These are phyloP conservation scores for Cryomyces antarcticus DNA, from an alignment of 495 filamentous ascomycete genomes.

Conservation along the genomic window DNA sequence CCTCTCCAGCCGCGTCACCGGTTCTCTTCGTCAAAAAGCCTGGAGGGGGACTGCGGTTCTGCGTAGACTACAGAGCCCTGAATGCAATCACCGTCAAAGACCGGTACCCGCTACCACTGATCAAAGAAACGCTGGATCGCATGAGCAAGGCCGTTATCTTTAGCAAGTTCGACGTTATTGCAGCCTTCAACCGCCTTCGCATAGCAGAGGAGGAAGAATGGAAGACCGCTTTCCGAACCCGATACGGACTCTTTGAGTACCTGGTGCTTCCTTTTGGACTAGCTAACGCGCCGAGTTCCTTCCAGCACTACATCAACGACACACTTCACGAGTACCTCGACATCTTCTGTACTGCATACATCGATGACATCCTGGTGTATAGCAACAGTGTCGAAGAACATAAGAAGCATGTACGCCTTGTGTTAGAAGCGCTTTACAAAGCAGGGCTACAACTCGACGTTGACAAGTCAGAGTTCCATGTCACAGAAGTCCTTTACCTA, in stretches of 20 bases:
- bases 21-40: slow-evolving; percentile 9
- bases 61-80: slow-evolving; percentile 12
- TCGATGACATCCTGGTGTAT: slow-evolving; percentile 18
- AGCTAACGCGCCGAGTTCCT: slow-evolving; percentile 9
- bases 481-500: slow-evolving; percentile 9
- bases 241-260: slow-evolving; percentile 14
- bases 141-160: slow-evolving; percentile 6
- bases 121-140: slow-evolving; percentile 7
- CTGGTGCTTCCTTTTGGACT: slow-evolving; percentile 12
- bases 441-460: slow-evolving; percentile 9
- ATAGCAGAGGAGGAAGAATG: slow-evolving; percentile 15
- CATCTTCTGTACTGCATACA: slow-evolving; percentile 13
- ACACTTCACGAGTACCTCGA: slow-evolving; percentile 10
- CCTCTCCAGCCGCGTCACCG: slow-evolving; percentile 2
- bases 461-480: slow-evolving; percentile 14
- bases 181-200: slow-evolving; percentile 20
- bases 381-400: neutral
- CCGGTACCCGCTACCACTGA: slow-evolving; percentile 9
- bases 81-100: slow-evolving; percentile 9
- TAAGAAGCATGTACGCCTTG: neutral
- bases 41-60: slow-evolving; percentile 8
- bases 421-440: slow-evolving; percentile 4
- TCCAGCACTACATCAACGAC: slow-evolving; percentile 18
- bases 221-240: slow-evolving; percentile 18
- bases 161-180: slow-evolving; percentile 14